Evolutionary conservation across 1,284 basidiomycete genomes (phyloP).

Genomic region (Abortiporus biennis): DNA sequence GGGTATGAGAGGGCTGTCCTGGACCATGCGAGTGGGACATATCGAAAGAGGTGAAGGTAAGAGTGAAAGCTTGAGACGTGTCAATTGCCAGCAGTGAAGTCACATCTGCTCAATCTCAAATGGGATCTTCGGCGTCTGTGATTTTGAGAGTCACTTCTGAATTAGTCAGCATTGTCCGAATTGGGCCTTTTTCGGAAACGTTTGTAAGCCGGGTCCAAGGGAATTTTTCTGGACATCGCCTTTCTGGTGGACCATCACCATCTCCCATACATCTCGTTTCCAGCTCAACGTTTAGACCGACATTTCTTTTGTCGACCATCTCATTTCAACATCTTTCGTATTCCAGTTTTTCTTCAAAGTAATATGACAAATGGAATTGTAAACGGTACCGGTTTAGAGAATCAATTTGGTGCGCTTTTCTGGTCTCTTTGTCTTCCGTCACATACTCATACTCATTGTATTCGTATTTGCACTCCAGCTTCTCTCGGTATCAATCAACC

Average conservation of each 20-base stretch:
- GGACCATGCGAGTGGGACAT: slow-evolving; percentile 32
- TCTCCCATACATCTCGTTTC: slow-evolving; percentile 18
- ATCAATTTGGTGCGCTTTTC: slow-evolving; percentile 65
- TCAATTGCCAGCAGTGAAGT: no score
- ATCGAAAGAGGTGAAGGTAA: slow-evolving; percentile 5
- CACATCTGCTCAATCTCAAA: no score
- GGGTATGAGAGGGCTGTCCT: slow-evolving; percentile 28
- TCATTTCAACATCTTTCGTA: slow-evolving; percentile 19
- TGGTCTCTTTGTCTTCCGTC: slow-evolving; percentile 11
- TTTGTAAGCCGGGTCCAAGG: slow-evolving; percentile 19
- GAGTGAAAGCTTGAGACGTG: slow-evolving; percentile 7
- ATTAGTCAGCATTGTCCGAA: slow-evolving; percentile 1
- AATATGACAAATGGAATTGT: slow-evolving; percentile 87
- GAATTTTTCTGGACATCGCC: slow-evolving; percentile 25
- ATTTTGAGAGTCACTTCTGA: no score
- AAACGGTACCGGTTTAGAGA: slow-evolving; percentile 79
- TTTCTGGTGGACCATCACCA: slow-evolving; percentile 31
- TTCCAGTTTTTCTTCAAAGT: slow-evolving; percentile 28
- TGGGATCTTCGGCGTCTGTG: no score
- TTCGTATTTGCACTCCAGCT: slow-evolving; percentile 29
- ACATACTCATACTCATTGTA: slow-evolving; percentile 15
- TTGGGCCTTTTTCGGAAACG: neutral
- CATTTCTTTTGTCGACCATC: slow-evolving; percentile 17
- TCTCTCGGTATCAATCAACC: slow-evolving; percentile 66
- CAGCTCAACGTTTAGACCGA: slow-evolving; percentile 26